Conservation (phyloP, 345 rosid genomes). For the Raphanus sativus region DNA sequence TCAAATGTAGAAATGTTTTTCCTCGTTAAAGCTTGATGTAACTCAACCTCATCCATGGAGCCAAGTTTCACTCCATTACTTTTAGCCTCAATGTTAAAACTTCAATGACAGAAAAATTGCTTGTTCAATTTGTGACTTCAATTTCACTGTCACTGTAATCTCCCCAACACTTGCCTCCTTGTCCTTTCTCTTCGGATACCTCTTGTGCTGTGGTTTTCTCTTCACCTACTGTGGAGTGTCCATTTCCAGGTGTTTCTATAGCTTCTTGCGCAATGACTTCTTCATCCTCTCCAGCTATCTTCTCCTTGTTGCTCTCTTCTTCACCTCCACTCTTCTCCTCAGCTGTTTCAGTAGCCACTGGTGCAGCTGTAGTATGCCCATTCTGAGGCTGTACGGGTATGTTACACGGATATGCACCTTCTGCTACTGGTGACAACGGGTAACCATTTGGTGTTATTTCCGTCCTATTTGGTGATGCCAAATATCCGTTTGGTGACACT, state of each 20-base stretch:
- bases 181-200: conserved; percentile 41
- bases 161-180: conserved; percentile 72
- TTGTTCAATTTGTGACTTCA: conserved; percentile 54
- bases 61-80: conserved; percentile 25
- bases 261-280: conserved; percentile 38
- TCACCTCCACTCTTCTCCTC: conserved; percentile 48
- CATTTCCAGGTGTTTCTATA: conserved; percentile 40
- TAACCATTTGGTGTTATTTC: conserved; percentile 48
- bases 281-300: conserved; percentile 39
- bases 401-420: conserved; percentile 43
- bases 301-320: conserved; percentile 37
- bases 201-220: conserved; percentile 39
- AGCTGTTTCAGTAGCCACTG: conserved; percentile 34
- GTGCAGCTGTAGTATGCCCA: conserved; percentile 45
- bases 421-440: conserved; percentile 55
- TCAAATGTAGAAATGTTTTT: conserved; percentile 15
- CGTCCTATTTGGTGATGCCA: conserved; percentile 53
- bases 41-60: conserved; percentile 33
- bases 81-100: conserved; percentile 39
- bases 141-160: conserved; percentile 77
- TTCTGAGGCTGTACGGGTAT: conserved; percentile 48
- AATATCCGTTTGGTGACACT: conserved; percentile 61
- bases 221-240: conserved; percentile 30
- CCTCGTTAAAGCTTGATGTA: conserved; percentile 2
- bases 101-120: conserved; percentile 14